Evolutionary conservation across 2,329 filamentous ascomycete genomes (phyloP), one percentile per base, ranked within the genome.

Genomic region (Ilyonectria destructans): DNA sequence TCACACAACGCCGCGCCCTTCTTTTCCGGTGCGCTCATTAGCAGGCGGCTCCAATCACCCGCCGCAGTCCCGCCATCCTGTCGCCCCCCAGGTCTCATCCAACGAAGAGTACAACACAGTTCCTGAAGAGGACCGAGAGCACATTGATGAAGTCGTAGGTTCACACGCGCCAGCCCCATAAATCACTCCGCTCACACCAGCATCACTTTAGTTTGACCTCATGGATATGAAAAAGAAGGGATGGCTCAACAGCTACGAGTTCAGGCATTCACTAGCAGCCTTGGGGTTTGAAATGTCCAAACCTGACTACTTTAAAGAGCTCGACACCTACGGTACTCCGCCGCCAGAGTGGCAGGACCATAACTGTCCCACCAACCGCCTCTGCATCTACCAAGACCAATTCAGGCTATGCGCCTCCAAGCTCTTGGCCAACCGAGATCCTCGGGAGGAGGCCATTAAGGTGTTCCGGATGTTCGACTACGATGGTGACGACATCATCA

Each of bases 161-260:
- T 54, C 21, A 40, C 37, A 35, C 35, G 21, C 13, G n/a, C 19
- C 43, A 37, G 10, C 58, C 43, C 31, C 48, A n/a, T 26, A 37
- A 61, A 63, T 31, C 12, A 12, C 46, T 62, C 29, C 17, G 45
- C 77, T 78, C 55, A 77, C 72, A 45, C 43, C 33, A 26, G 33
- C 9, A 19, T 19, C 33, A 1, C 37, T 58, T 48, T 72, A 97
- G 93, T 98, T 98, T 82, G 91, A 92, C 69, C 91, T 98, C 72
- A 98, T 99, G 87, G 96, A 98, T 81, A 92, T 97, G 78, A 96
- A 98, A 86, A 96, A 97, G 81, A 95, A 98, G 84, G 89, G 91
- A 54, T 91, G 93, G 82, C 94, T 99, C 79, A 96, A 98, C 85
- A 98, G 97, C 86, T 96, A 98, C 84, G 96, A 99, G 84, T 93